A percentile compares a stretch with the other conserved stretches of the same genome.
Evolutionary conservation across 2,329 filamentous ascomycete genomes (phyloP).

Genomic region (Sphaerulina vaccinii): DNA sequence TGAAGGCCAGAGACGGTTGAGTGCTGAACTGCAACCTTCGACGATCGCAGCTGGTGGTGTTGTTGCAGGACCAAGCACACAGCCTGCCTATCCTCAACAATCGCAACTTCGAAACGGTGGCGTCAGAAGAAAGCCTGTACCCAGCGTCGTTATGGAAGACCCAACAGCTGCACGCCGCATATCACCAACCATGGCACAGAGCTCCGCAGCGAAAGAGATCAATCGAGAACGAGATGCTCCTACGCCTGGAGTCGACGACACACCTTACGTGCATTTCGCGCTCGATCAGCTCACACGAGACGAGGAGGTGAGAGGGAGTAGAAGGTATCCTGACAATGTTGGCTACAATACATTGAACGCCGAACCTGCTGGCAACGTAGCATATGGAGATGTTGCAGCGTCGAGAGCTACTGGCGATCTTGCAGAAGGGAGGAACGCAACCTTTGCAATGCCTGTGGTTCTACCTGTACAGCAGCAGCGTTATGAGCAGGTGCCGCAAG

Average conservation of each 20-base stretch:
- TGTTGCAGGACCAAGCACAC: conserved; percentile 7
- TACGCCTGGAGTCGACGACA: conserved; percentile 79
- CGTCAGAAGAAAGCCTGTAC: conserved; percentile 37
- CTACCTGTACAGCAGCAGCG: conserved; percentile 20
- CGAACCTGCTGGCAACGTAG: conserved; percentile 17
- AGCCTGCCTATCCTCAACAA: background rate
- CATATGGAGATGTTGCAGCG: background rate
- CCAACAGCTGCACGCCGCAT: conserved; percentile 12
- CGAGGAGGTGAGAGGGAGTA: conserved; percentile 60
- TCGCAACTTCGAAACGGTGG: conserved; percentile 27
- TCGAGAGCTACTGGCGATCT: too few relatives aligned
- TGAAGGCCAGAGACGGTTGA: conserved; percentile 32
- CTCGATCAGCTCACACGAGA: conserved; percentile 81
- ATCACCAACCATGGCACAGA: conserved; percentile 29
- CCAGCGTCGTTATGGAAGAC: conserved; percentile 35
- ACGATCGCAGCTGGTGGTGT: conserved; percentile 7
- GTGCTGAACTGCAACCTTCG: conserved; percentile 16
- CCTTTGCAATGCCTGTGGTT: conserved; percentile 2
- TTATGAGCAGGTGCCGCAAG: conserved; percentile 26
- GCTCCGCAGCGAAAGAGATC: conserved; percentile 34
- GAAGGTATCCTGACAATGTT: conserved; percentile 45
- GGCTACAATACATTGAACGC: conserved; percentile 20
- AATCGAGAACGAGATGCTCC: conserved; percentile 43
- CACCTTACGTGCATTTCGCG: conserved; percentile 84
- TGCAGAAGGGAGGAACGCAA: background rate